Base-by-base conservation (phyloP, 768 basidiomycete genomes). In the Gelatoporia subvermispora region DNA sequence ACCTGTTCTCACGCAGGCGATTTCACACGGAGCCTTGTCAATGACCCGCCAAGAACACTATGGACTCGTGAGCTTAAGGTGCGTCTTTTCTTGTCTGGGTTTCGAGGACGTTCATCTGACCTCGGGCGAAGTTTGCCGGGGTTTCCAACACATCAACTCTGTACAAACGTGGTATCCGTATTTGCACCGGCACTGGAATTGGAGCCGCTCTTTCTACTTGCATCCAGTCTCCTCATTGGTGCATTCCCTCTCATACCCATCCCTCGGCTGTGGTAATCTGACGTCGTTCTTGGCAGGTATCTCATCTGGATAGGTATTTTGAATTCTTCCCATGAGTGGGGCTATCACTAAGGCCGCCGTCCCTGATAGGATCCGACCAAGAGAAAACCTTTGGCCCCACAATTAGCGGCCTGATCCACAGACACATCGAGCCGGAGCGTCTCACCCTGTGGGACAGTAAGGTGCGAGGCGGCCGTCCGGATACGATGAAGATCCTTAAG, bases 31-130 rank as follows among this genome's bases (percentile, higher is more conserved):
- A 73, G 80, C 47, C 78, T 89, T 18, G 84, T 89, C 54, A 71
- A 75, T 50, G 71, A 85, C 59, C 84, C 84, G 36, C 86, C 86
- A 20, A 79, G 72, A 57, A 76, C 73, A 23, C 65, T 89, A 35
- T 90, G 87, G 88, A 89, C 87, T 11, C 81, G 87, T 43, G 77
- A 89, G 65, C 68, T 89, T 24, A 90, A 90, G 82, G 85, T 82
- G 54, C 8, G 68, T 47, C 44, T 31, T 31, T 31, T 31, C 28
- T 31, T 31, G 28, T 31, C 28, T 31, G n/a, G 28, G 28, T 31
- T n/a, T n/a, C n/a, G n/a, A n/a, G n/a, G 28, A 31, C 5, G 13
- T 13, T 31, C 28, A 31, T 31, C 28, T 31, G 28, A 31, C 28
- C 28, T 31, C 28, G 28, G 28, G 13, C 13, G 28, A 31, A 88